These are phyloP conservation scores for Alternaria arbusti DNA, from an alignment of 2,329 filamentous ascomycete species.

Conservation along the genomic window DNA sequence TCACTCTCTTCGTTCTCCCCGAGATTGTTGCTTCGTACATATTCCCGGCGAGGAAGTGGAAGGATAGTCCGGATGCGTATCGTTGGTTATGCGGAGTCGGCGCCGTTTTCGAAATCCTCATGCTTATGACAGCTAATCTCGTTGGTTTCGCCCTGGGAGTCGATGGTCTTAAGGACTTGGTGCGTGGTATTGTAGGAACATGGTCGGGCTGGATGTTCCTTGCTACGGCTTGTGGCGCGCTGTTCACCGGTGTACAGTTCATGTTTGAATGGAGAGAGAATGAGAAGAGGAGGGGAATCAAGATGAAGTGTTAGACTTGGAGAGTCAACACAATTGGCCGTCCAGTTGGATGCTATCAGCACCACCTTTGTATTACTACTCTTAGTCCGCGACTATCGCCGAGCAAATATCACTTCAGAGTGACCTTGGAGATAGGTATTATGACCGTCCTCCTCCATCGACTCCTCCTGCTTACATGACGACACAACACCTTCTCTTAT, in stretches of 20 bases:
- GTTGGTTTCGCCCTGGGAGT: constrained; percentile 93
- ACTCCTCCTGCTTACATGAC: background rate
- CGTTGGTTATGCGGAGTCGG: constrained; percentile 81
- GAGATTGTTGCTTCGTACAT: constrained; percentile 75
- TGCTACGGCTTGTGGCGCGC: constrained; percentile 68
- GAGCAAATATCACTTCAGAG: background rate
- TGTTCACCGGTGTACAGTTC: constrained; percentile 87
- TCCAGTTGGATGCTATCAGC: background rate
- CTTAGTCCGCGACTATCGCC: background rate
- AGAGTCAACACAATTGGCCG: background rate
- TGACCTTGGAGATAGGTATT: background rate
- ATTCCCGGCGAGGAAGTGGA: constrained; percentile 78
- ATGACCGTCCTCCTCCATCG: background rate
- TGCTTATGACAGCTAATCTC: constrained; percentile 96
- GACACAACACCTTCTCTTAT: background rate
- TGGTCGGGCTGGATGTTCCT: constrained; percentile 79
- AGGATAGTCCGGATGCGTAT: constrained; percentile 72
- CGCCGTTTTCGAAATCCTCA: constrained; percentile 81
- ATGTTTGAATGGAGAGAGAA: constrained; percentile 96
- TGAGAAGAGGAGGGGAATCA: constrained; percentile 81
- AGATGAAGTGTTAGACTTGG: constrained; percentile 74
- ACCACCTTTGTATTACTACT: background rate
- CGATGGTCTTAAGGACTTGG: constrained; percentile 80
- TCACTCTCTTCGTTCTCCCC: constrained; percentile 91
- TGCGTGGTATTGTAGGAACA: constrained; percentile 76